Base-by-base conservation (phyloP, 768 basidiomycete species). In the Suillus occidentalis region DNA sequence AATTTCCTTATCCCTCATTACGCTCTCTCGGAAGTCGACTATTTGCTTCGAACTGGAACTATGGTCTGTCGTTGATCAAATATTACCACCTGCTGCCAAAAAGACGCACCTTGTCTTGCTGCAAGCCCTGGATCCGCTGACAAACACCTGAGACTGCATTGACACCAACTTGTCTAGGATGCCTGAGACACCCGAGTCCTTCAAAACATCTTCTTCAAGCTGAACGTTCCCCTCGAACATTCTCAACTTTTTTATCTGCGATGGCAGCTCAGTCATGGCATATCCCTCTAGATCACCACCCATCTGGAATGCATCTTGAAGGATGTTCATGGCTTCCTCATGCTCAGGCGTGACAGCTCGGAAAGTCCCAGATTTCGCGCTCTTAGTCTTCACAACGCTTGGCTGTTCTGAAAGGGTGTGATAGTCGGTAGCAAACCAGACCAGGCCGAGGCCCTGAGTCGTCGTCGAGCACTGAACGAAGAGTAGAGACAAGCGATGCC, bases 401-500 rank as follows among this genome's bases (percentile, higher is more conserved):
- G 25, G 28, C 25, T 42, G 58, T 39, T 63, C 66, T 40, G 73
- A 61, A 5, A 76, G 70, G 47, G 73, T 70, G 2, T 85, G 84
- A 67, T 85, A 80, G 70, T 89, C 87, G 28, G 83, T 86, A 3
- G 85, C 85, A 59, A 89, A 77, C 83, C 84, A 89, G 2, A 87
- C 79, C 13, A 77, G 80, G 80, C 12, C 69, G 69, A 4, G 68
- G 66, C 16, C 77, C 78, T 14, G 67, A 65, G 34, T 67, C 64
- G 2, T 74, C 66, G n/a, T 72, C 71, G 31, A 81, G 75, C n/a
- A 81, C 61, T 13, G 71, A 64, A 2, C 70, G 67, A 34, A 89
- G 76, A 7, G 77, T 75, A 52, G 80, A 77, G 45, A 88, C 76
- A 52, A 89, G 78, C 0, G 81, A 80, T 55, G 79, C 74, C 0